Base-by-base conservation (phyloP, 2,329 filamentous ascomycete species). In the Ophiostoma triangulosporum region DNA sequence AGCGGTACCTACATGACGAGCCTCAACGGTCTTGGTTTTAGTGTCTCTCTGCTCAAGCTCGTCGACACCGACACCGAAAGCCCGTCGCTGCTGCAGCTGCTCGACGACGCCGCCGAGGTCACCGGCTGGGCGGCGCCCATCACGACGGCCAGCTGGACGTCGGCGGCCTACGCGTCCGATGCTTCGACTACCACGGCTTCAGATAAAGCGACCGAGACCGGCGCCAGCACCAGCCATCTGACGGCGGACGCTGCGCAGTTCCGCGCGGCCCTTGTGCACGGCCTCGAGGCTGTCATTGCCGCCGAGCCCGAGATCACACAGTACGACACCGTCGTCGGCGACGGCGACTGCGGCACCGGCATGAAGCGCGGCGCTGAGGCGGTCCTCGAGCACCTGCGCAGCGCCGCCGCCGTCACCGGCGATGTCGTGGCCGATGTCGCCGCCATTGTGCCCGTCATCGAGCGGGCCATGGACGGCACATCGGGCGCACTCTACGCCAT, bases 331-430 rank as follows among this genome's bases (percentile, higher is more conserved):
- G 80, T 93, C 12, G 88, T 95, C 24, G 89, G 89, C 40, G 89
- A 95, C 64, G 89, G 89, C 48, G 89, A 95, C 68, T 95, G 89
- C 63, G 89, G 89, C 9, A 86, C 88, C 55, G 88, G 88, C 5
- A 72, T 95, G 57, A 88, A 88, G 71, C 81, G 88, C 57, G 89
- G 89, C 49, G 88, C 89, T n/a, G 84, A 95, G 74, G 77, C 77
- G 43, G 66, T 81, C 40, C 65, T 80, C 2, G 69, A 73, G 48
- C 73, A 78, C 59, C 63, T 81, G 22, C 60, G 67, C 2, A 60
- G 65, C 2, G 61, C 70, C 24, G 66, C 64, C 3, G 66, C 71
- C 11, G 62, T 76, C 6, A 72, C 70, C 0, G 76, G 74, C 29
- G 77, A 81, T 56, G 71, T 69, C 6, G 73, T 77, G 9, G 62